Conservation (phyloP, 768 basidiomycete genomes). For the Calocera viscosa region DNA sequence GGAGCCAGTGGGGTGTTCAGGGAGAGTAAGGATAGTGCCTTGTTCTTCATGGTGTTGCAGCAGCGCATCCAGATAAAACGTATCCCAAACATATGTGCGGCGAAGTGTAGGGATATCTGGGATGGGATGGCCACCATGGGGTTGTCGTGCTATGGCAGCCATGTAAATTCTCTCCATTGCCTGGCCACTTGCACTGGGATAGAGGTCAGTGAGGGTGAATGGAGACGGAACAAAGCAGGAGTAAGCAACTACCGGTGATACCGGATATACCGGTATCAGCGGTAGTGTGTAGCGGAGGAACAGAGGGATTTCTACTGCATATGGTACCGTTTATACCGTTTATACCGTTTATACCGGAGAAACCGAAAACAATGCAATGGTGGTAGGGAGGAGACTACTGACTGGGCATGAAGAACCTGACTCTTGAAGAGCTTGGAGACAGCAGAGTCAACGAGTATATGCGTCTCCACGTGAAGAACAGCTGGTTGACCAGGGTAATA, state of each 20-base stretch:
- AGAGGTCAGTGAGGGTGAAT: too few species aligned
- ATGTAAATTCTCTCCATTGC: neutral
- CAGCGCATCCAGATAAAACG: slow-evolving; percentile 7
- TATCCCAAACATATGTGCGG: slow-evolving; percentile 10
- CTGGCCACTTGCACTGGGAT: neutral
- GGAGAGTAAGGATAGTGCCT: neutral
- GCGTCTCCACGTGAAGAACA: neutral
- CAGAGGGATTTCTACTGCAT: too few species aligned
- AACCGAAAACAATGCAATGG: neutral
- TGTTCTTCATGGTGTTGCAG: neutral
- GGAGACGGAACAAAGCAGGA: too few species aligned
- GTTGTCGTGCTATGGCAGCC: neutral
- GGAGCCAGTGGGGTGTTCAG: neutral
- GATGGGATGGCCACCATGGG: too few species aligned
- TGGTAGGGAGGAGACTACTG: neutral
- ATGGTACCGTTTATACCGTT: too few species aligned
- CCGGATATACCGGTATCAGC: too few species aligned
- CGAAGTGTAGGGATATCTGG: neutral
- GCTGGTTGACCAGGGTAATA: neutral
- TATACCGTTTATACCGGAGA: too few species aligned
- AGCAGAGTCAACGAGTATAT: neutral
- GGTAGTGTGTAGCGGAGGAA: too few species aligned
- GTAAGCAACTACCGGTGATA: too few species aligned
- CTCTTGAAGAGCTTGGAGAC: neutral
- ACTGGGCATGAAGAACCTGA: neutral